phyloP scores from a whole-genome alignment of 495 filamentous ascomycete species.

The Penicillium psychrofluorescens region DNA sequence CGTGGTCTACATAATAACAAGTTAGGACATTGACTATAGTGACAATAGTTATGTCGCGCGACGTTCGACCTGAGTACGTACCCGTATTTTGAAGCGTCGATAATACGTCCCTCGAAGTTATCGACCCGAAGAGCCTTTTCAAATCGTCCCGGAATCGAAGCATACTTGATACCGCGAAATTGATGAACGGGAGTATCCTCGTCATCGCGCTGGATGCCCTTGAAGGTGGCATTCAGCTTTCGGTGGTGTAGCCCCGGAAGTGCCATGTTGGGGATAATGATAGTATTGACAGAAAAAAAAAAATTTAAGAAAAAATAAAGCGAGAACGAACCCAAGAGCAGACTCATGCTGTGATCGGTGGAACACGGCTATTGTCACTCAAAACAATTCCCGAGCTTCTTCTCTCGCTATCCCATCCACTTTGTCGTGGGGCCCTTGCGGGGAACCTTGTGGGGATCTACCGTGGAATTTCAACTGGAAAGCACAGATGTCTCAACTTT shows the following conservation, averaged over 20 bases:
- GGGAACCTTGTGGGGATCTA: constrained; percentile 10
- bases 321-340: background rate
- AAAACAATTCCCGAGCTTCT: constrained; percentile 8
- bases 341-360: background rate
- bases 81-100: constrained; percentile 31
- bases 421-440: constrained; percentile 18
- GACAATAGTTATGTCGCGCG: background rate
- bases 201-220: constrained; percentile 12
- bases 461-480: too few species aligned
- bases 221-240: constrained; percentile 24
- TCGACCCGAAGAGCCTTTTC: constrained; percentile 21
- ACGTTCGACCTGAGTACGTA: constrained; percentile 3
- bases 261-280: constrained; percentile 17
- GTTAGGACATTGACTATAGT: background rate
- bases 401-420: constrained; percentile 1
- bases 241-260: constrained; percentile 17
- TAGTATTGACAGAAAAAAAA: background rate
- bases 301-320: background rate
- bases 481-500: too few species aligned
- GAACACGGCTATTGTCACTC: constrained; percentile 4
- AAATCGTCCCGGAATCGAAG: constrained; percentile 28
- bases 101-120: constrained; percentile 14
- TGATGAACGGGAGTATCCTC: constrained; percentile 17
- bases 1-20: constrained; percentile 18
- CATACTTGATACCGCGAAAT: constrained; percentile 33